phyloP scores from a whole-genome alignment of 768 basidiomycete species.

The Mycena pura region DNA sequence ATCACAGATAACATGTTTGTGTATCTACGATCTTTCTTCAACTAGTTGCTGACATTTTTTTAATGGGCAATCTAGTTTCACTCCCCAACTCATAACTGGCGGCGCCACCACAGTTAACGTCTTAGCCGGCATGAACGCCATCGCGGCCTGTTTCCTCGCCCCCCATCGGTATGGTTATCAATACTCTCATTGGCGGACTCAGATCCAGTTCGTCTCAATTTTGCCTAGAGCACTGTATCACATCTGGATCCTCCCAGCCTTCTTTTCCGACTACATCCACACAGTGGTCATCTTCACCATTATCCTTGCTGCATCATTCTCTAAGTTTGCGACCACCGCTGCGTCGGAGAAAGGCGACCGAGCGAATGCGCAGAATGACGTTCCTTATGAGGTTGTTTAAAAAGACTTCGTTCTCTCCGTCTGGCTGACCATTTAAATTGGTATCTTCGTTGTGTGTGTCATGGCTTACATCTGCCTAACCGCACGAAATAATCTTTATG shows the following conservation, averaged over 20 bases:
- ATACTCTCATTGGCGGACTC: slow-evolving; percentile 29
- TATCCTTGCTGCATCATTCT: slow-evolving; percentile 32
- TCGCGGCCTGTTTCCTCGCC: slow-evolving; percentile 40
- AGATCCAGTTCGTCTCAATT: slow-evolving; percentile 21
- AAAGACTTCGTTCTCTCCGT: slow-evolving; percentile 19
- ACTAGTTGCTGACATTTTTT: neutral
- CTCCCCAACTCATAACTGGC: slow-evolving; percentile 23
- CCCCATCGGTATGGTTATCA: slow-evolving; percentile 36
- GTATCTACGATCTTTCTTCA: neutral
- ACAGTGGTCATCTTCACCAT: slow-evolving; percentile 42
- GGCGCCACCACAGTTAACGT: slow-evolving; percentile 38
- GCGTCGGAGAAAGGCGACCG: neutral
- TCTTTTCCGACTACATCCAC: slow-evolving; percentile 32
- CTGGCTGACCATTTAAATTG: slow-evolving; percentile 16
- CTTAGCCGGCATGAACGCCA: slow-evolving; percentile 40
- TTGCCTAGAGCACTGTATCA: neutral
- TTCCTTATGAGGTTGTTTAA: neutral
- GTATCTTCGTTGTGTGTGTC: slow-evolving; percentile 10
- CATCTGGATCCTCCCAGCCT: slow-evolving; percentile 2
- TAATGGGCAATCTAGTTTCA: neutral
- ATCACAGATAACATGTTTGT: slow-evolving; percentile 45
- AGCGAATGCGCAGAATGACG: slow-evolving; percentile 8
- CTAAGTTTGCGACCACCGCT: slow-evolving; percentile 18
- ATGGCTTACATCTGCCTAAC: too few relatives aligned
- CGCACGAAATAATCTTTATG: too few relatives aligned